Percentiles rank a stretch among this genome's conserved stretches.
These are phyloP conservation scores for Mucor mucedo DNA, from an alignment of 371 early-diverging fungal species.

Conservation along the genomic window DNA sequence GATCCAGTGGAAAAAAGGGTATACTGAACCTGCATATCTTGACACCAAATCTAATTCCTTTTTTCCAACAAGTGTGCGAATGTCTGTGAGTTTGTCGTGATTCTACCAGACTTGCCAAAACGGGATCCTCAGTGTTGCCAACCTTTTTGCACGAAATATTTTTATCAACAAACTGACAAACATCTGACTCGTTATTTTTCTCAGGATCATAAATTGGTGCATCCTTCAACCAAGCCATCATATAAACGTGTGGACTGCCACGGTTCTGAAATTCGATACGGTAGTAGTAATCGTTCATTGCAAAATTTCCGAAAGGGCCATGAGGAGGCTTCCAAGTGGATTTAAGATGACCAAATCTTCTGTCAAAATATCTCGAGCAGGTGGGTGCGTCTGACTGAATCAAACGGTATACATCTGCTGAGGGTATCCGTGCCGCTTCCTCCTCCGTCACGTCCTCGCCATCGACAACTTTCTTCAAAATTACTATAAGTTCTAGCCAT, in stretches of 20 bases:
- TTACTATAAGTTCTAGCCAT: constrained; percentile 9
- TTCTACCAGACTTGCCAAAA: too few relatives aligned
- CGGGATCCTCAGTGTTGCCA: too few relatives aligned
- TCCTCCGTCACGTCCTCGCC: constrained; percentile 1
- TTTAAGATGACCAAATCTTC: constrained; percentile 2
- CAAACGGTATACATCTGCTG: background rate
- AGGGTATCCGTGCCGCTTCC: background rate
- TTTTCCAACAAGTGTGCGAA: too few relatives aligned
- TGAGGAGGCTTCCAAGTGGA: constrained; percentile 4
- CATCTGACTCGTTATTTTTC: too few relatives aligned
- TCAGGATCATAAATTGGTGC: too few relatives aligned
- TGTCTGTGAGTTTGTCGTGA: too few relatives aligned
- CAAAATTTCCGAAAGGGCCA: constrained; percentile 11
- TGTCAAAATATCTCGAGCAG: constrained; percentile 13
- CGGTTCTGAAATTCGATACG: constrained; percentile 15
- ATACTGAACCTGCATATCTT: too few relatives aligned
- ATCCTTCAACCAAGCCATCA: background rate
- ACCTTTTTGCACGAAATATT: too few relatives aligned
- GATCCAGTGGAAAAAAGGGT: too few relatives aligned
- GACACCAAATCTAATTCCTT: too few relatives aligned
- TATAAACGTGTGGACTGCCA: constrained; percentile 1
- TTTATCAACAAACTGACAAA: too few relatives aligned
- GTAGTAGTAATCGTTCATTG: background rate
- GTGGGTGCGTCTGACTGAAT: constrained; percentile 15
- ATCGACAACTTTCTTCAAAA: constrained; percentile 9